These are phyloP conservation scores for Aspergillus quadricinctus DNA, from an alignment of 2,329 filamentous ascomycete species.

Conservation along the genomic window DNA sequence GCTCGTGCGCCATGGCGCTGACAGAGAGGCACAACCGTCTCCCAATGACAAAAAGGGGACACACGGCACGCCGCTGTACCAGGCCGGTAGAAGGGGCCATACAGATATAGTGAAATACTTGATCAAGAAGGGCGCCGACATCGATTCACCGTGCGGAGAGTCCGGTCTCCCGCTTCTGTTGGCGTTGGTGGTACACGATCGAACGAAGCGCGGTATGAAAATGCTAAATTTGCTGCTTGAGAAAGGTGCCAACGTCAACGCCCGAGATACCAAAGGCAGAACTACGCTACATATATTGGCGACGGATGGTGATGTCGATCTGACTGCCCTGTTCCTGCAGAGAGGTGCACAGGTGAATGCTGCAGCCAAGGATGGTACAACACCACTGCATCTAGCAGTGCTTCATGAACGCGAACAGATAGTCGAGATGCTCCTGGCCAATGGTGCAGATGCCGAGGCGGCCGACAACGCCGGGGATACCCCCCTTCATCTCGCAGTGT, in stretches of 20 bases:
- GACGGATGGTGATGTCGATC: conserved; percentile 13
- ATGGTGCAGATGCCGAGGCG: conserved; percentile 21
- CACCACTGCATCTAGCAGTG: conserved; percentile 20
- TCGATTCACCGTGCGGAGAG: conserved; percentile 17
- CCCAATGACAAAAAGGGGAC: conserved; percentile 1
- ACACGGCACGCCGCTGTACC: conserved; percentile 18
- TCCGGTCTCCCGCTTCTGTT: conserved; percentile 15
- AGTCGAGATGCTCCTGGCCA: conserved; percentile 20
- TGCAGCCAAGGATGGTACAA: conserved; percentile 14
- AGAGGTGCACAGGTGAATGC: conserved; percentile 12
- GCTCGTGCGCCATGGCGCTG: conserved; percentile 16
- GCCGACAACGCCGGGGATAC: conserved; percentile 23
- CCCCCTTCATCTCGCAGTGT: conserved; percentile 19
- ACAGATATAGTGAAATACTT: conserved; percentile 24
- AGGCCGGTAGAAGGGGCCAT: conserved; percentile 20
- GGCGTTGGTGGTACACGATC: conserved; percentile 15
- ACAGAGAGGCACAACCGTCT: conserved; percentile 12
- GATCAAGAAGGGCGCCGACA: conserved; percentile 19
- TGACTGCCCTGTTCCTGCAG: conserved; percentile 13
- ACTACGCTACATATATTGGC: conserved; percentile 18
- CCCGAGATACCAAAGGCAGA: conserved; percentile 14
- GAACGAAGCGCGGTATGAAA: conserved; percentile 13
- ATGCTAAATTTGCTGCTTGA: conserved; percentile 18
- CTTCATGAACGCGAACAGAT: conserved; percentile 18
- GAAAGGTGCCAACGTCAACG: conserved; percentile 21